phyloP scores from a whole-genome alignment of 257 asterid genomes.

The Paraleonurus japonicus region DNA sequence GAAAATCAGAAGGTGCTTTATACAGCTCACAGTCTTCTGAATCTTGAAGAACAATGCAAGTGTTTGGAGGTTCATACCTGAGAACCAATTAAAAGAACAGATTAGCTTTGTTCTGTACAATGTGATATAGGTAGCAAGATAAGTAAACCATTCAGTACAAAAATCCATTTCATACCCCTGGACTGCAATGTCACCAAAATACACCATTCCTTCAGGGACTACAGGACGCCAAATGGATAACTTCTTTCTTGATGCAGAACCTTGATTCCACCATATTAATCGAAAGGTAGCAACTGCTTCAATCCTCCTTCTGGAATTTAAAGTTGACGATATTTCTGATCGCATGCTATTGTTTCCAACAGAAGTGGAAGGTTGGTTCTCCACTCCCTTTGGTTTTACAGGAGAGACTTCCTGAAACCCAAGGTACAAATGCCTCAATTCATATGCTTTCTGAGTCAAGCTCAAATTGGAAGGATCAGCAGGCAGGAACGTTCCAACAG shows the following conservation, averaged over 20 bases:
- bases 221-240: conserved; percentile 96
- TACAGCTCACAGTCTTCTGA: conserved; percentile 64
- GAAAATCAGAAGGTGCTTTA: conserved; percentile 77
- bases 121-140: conserved; percentile 3
- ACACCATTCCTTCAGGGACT: conserved; percentile 80
- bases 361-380: conserved; percentile 43
- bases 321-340: conserved; percentile 63
- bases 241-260: conserved; percentile 85
- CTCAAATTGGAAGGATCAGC: conserved; percentile 59
- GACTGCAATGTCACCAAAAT: conserved; percentile 91
- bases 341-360: conserved; percentile 44
- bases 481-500: conserved; percentile 83
- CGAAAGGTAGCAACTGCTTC: conserved; percentile 84
- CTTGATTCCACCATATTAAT: conserved; percentile 97
- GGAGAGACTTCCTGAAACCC: conserved; percentile 52
- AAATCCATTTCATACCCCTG: conserved; percentile 55
- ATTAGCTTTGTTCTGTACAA: background rate
- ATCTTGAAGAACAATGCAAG: conserved; percentile 75
- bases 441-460: conserved; percentile 69
- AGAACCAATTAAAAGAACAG: conserved; percentile 25
- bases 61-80: conserved; percentile 90
- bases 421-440: conserved; percentile 59
- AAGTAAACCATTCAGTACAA: conserved; percentile 13
- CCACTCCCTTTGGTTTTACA: conserved; percentile 41
- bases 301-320: conserved; percentile 63